These are phyloP conservation scores for Taiwanofungus camphoratus DNA, from an alignment of 1,284 basidiomycete genomes.

Conservation along the genomic window DNA sequence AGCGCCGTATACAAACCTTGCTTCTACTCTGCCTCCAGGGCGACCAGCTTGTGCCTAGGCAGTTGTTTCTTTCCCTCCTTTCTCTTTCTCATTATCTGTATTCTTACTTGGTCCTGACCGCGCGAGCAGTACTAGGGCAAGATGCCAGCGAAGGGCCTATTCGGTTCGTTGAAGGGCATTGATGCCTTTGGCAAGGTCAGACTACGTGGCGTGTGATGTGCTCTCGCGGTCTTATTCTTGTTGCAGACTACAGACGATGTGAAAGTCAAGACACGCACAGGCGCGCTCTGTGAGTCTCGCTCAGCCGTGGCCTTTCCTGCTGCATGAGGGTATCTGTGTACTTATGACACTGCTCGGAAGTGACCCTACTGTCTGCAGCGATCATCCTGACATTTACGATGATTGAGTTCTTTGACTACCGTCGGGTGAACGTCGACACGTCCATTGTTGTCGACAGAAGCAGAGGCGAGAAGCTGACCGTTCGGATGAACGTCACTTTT, in stretches of 20 bases:
- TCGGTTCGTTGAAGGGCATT: constrained; percentile 73
- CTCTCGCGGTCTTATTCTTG: constrained; percentile 6
- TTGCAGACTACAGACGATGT: constrained; percentile 93
- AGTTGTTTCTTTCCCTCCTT: no score
- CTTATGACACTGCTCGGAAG: constrained; percentile 46
- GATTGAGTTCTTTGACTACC: constrained; percentile 95
- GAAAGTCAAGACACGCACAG: constrained; percentile 93
- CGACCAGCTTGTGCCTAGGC: no score
- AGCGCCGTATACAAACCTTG: no score
- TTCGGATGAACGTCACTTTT: constrained; percentile 92
- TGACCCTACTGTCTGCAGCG: constrained; percentile 88
- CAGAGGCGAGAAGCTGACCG: constrained; percentile 89
- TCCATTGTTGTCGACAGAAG: constrained; percentile 91
- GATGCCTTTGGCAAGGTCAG: constrained; percentile 97
- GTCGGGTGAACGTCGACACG: constrained; percentile 81
- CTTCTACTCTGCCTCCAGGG: no score
- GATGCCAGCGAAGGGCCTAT: constrained; percentile 63
- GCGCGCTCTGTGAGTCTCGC: constrained; percentile 71
- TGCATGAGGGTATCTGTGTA: not conserved
- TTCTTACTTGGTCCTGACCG: no score
- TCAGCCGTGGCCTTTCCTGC: not conserved
- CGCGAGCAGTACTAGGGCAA: no score
- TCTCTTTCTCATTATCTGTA: no score
- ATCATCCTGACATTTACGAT: constrained; percentile 90
- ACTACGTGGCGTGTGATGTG: constrained; percentile 2